These are phyloP conservation scores for Tricholoma sp. DNA, from an alignment of 768 basidiomycete species.

Conservation along the genomic window DNA sequence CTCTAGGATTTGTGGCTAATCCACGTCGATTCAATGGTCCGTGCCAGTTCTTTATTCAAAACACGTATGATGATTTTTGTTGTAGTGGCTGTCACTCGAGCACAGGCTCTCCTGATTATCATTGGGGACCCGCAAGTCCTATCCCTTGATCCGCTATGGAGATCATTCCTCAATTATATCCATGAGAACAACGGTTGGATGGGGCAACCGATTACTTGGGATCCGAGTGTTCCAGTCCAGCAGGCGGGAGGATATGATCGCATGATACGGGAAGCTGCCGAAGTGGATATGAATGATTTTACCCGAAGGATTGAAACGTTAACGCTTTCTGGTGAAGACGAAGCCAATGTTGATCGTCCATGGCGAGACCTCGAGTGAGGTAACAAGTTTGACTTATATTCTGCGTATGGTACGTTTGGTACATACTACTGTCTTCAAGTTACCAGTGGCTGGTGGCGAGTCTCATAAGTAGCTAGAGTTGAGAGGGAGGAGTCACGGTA, in stretches of 20 bases:
- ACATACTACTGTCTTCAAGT: too few relatives aligned
- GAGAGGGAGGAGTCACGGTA: too few relatives aligned
- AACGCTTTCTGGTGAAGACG: constrained; percentile 4
- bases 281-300: constrained; percentile 31
- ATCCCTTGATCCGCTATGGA: constrained; percentile 56
- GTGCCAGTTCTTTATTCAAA: neutral
- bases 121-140: constrained; percentile 58
- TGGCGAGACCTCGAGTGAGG: neutral
- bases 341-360: neutral
- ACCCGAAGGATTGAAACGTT: constrained; percentile 23
- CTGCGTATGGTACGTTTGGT: too few relatives aligned
- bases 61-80: neutral
- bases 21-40: constrained; percentile 54
- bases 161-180: constrained; percentile 54
- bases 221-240: constrained; percentile 19
- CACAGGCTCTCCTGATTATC: constrained; percentile 57
- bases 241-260: constrained; percentile 18
- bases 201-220: constrained; percentile 36
- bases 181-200: constrained; percentile 46
- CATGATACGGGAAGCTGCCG: constrained; percentile 16
- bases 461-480: too few relatives aligned
- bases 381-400: too few relatives aligned
- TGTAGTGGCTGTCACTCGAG: constrained; percentile 62
- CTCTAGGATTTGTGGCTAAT: constrained; percentile 55
- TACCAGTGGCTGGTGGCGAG: too few relatives aligned